A percentile compares a stretch with the other conserved stretches of the same genome.
These are phyloP conservation scores for Thalia dealbata DNA, from an alignment of 176 grass and related monocot genomes.

Conservation along the genomic window DNA sequence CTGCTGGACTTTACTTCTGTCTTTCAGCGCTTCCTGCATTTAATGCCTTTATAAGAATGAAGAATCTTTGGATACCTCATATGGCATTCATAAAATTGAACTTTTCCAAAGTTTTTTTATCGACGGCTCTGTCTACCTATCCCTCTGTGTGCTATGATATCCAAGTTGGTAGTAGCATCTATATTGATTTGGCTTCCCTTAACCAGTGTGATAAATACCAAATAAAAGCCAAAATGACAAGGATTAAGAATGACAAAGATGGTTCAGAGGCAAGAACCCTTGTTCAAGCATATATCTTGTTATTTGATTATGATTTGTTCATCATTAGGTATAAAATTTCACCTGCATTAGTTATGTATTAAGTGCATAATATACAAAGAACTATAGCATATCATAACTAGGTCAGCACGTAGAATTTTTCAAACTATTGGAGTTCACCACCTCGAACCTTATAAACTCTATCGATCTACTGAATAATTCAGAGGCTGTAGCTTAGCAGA, in stretches of 20 bases:
- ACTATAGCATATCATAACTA: neutral
- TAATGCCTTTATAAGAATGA: neutral
- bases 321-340: neutral
- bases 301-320: neutral
- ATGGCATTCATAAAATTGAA: neutral
- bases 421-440: neutral
- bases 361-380: neutral
- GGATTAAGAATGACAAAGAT: neutral
- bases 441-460: too few species aligned
- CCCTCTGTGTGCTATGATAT: neutral
- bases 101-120: neutral
- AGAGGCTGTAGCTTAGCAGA: too few species aligned
- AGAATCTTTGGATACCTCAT: neutral
- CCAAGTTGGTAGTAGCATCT: neutral
- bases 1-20: conserved; percentile 55
- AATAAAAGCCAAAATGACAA: neutral
- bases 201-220: neutral
- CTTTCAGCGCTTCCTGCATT: conserved; percentile 59
- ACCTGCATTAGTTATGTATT: neutral
- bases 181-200: neutral
- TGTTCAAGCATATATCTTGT: neutral
- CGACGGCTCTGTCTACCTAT: neutral
- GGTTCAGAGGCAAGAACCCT: neutral
- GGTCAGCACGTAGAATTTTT: neutral
- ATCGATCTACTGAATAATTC: too few species aligned